Evolutionary conservation across 2,329 filamentous ascomycete species (phyloP).

Genomic region (Epichloe uncinata): DNA sequence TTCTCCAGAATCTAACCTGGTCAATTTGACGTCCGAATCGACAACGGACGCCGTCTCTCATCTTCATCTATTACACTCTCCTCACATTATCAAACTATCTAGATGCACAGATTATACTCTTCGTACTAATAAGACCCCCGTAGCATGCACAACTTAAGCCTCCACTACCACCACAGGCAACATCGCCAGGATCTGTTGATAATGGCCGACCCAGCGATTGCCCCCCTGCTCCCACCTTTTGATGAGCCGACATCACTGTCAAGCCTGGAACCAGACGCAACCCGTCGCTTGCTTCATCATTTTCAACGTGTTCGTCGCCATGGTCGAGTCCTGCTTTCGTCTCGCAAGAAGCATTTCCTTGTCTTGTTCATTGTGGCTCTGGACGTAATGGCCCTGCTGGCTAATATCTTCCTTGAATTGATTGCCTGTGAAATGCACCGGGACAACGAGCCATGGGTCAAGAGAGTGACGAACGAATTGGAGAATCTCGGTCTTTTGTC

Average conservation of each 20-base stretch:
- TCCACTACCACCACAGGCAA: not conserved
- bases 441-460: conserved; percentile 28
- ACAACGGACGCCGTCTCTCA: not conserved
- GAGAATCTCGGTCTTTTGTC: conserved; percentile 42
- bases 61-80: not conserved
- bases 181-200: not conserved
- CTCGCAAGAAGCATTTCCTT: conserved; percentile 30
- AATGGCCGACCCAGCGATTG: not conserved
- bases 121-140: not conserved
- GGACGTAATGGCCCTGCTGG: conserved; percentile 31
- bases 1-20: not conserved
- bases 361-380: conserved; percentile 30
- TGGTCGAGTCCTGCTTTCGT: conserved; percentile 16
- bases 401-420: conserved; percentile 34
- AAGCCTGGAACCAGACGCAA: not conserved
- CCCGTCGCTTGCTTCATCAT: conserved; percentile 1
- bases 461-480: conserved; percentile 24
- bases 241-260: not conserved
- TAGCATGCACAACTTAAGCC: not conserved
- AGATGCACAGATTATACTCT: not conserved
- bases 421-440: conserved; percentile 33
- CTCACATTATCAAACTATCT: not conserved
- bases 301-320: conserved; percentile 4
- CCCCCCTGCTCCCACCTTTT: conserved; percentile 1
- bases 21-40: not conserved